Percentiles rank a stretch among this genome's conserved stretches.
These are phyloP conservation scores for Aspergillus ostianus DNA, from an alignment of 495 filamentous ascomycete genomes.

Conservation along the genomic window DNA sequence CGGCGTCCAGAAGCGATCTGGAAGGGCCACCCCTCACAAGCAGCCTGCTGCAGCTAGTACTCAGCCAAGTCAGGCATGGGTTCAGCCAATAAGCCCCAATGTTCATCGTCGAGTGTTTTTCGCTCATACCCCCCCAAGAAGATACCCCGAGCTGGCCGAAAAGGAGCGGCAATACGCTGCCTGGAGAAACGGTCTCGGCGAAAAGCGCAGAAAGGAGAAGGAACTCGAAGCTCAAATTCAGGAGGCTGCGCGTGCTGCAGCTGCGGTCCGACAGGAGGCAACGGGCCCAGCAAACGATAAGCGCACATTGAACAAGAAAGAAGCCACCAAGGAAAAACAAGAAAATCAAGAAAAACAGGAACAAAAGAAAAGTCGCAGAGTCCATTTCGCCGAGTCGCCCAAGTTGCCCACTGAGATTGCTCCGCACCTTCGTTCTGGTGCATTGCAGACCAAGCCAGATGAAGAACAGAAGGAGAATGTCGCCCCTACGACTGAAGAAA, in stretches of 20 bases:
- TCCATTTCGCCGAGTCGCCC: conserved; percentile 1
- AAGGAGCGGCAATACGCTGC: conserved; percentile 3
- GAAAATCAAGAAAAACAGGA: too few species aligned
- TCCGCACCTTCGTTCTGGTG: conserved; percentile 1
- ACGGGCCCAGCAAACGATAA: too few species aligned
- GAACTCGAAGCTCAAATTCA: background rate
- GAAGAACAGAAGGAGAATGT: background rate
- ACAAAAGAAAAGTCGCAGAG: conserved; percentile 4
- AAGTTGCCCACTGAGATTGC: conserved; percentile 1
- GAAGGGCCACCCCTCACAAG: background rate
- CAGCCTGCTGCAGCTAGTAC: background rate
- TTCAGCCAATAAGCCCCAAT: conserved; percentile 10
- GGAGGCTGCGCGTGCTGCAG: background rate
- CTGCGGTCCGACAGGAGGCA: too few species aligned
- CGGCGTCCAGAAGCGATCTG: background rate
- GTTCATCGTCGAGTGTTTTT: conserved; percentile 6
- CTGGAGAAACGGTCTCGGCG: background rate
- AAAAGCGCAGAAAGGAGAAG: background rate
- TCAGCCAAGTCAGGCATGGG: conserved; percentile 3
- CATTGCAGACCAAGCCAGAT: background rate
- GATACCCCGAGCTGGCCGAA: conserved; percentile 6
- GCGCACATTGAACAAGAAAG: too few species aligned
- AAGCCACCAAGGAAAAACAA: too few species aligned
- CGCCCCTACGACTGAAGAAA: background rate
- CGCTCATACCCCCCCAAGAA: background rate